phyloP scores from a whole-genome alignment of 1,284 basidiomycete species.

The Trichosporon asahii region DNA sequence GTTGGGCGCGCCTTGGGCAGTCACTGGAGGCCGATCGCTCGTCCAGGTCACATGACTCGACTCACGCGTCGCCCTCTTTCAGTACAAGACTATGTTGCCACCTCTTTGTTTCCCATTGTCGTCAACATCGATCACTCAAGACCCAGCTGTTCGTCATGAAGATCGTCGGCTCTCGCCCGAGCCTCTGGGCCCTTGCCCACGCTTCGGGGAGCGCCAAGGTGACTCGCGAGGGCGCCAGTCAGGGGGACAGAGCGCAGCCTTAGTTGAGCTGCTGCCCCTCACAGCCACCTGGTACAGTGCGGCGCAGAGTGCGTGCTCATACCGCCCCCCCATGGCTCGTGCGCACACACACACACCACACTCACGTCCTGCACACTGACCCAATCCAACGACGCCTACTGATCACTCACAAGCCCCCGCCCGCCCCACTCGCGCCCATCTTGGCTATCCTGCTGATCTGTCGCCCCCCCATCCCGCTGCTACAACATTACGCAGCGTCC shows the following conservation, averaged over 20 bases:
- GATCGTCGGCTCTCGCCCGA: not conserved
- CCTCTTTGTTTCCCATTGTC: not conserved
- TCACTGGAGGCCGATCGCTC: too few relatives aligned
- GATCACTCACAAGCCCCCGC: not conserved
- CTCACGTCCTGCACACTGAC: slow-evolving; percentile 1
- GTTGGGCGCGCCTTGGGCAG: not conserved
- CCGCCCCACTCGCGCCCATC: not conserved
- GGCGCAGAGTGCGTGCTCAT: not conserved
- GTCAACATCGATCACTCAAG: not conserved
- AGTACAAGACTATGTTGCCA: too few relatives aligned
- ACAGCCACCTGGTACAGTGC: not conserved
- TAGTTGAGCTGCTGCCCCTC: not conserved
- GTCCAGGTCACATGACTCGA: not conserved
- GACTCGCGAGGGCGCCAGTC: not conserved
- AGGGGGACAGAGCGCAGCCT: not conserved
- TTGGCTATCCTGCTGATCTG: not conserved
- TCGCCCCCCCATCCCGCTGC: not conserved
- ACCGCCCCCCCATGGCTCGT: not conserved
- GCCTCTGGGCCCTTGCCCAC: not conserved
- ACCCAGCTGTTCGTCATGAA: not conserved
- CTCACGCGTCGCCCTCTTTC: too few relatives aligned
- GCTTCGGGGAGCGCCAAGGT: not conserved
- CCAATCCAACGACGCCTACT: not conserved
- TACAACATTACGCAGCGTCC: not conserved
- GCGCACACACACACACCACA: not conserved